Evolutionary conservation across 805 yeast genomes (phyloP), one percentile per base, ranked within the genome.

Genomic region (Cyberlindnera petersonii): DNA sequence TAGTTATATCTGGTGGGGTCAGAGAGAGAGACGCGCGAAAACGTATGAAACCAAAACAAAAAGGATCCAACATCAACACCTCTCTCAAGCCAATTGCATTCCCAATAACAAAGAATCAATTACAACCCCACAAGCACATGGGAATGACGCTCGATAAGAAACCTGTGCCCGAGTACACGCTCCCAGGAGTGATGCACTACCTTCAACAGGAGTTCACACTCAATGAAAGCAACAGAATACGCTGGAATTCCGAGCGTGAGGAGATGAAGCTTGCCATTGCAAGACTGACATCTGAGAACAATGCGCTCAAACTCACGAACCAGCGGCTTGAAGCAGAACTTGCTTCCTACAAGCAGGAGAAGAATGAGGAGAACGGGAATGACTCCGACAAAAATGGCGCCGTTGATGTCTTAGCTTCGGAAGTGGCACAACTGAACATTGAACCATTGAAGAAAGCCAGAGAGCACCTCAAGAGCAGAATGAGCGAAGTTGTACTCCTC

Each of bases 171-270:
- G 33, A 44, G 24, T 52, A 52, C 39, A 46, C 55, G 24, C 47
- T 50, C 4, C 54, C 57, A 30, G 83, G 84, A 35, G 78, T 79
- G 23, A 75, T 79, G 77, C 73, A 75, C 51, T 79, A 73, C 45
- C 64, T 79, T 50, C 84, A 79, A 53, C 63, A 72, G 18, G 83
- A 79, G 49, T 77, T 78, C 70, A 77, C 79, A 38, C 70, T 68
- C 42, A 75, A 73, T 54, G 84, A 79, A 53, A 70, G 76, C 39
- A 77, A 75, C 47, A 62, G 79, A 35, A 74, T 78, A 37, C 72
- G 71, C 31, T 77, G 81, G 79, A 79, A 73, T 42, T 60, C 76
- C 36, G 83, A 78, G 52, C 64, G 72, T 26, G 75, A 78, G 15
- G 83, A 78, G 50, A 73, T 78, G 80, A 73, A 68, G 56, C 64